Evolutionary conservation across 352 stramenopile species (phyloP), one percentile per base, ranked within the genome.

Genomic region (Globisporangium canariense): DNA sequence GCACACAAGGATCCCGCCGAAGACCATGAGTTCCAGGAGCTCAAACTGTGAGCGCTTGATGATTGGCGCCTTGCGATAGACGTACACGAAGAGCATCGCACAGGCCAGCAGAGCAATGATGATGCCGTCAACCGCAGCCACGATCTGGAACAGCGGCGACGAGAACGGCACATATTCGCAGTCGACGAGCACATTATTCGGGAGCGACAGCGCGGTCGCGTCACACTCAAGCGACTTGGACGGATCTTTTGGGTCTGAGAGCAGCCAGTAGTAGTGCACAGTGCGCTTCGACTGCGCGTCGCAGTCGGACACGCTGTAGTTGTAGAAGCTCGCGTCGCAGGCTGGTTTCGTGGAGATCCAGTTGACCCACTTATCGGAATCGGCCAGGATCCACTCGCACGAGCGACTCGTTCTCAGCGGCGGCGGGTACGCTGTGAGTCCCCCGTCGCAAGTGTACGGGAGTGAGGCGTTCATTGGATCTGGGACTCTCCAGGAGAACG

Each of bases 11-110:
- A 81, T 76, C 2, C 69, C 72, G 3, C 78, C 78, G 22, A 70
- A 50, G 2, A 80, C 55, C 65, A 87, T 83, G 14, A 78, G 46
- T 16, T 75, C 22, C 0, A 87, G 60, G 43, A 87, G 67, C 41
- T 84, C 71, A 28, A 58, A 85, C 32, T 87, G 78, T 0, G 76
- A 81, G 10, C 78, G 65, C 14, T 78, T 78, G 36, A 85, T 78
- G 47, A 83, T 80, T 0, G 76, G 70, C 1, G 53, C 69, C 22
- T 78, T 55, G 30, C 78, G 78, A 3, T 76, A 41, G 4, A 64
- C 61, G 51, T 64, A 69, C 3, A 87, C 72, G 2, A 77, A 14
- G 3, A 71, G 7, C 4, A 76, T 67, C 2, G 60, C 53, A 2
- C 60, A 7, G 0, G 80, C 41, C 0, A 80, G 1, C 0, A 67